A percentile compares a stretch with the other conserved stretches of the same genome.
Evolutionary conservation across 768 basidiomycete species (phyloP).

Genomic region (Hypholoma fasciculare): DNA sequence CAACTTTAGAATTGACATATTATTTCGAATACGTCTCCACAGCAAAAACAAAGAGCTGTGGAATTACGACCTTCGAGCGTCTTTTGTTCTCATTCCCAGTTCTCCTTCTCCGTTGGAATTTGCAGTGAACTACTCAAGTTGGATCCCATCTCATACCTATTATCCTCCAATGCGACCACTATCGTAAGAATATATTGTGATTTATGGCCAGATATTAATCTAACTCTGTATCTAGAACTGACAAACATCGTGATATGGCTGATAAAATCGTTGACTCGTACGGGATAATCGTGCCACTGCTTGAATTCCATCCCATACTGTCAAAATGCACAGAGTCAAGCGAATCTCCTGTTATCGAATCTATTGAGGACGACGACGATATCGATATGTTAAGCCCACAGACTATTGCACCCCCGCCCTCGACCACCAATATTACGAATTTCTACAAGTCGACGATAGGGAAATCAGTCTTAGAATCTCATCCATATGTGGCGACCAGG

Average conservation of each 20-base stretch:
- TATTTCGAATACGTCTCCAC: not conserved
- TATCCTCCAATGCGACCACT: constrained; percentile 26
- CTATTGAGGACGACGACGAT: not conserved
- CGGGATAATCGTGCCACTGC: constrained; percentile 31
- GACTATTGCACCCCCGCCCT: too few relatives aligned
- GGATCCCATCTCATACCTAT: constrained; percentile 26
- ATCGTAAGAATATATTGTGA: constrained; percentile 22
- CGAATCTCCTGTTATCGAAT: not conserved
- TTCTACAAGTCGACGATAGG: constrained; percentile 16
- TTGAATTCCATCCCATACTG: constrained; percentile 30
- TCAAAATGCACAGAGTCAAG: constrained; percentile 17
- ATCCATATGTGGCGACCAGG: constrained; percentile 39
- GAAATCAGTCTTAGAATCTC: constrained; percentile 19
- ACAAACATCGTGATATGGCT: constrained; percentile 9
- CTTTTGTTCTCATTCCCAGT: constrained; percentile 34
- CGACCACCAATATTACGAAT: not conserved
- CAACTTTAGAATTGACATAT: not conserved
- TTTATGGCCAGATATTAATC: not conserved
- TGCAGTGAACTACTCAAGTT: constrained; percentile 29
- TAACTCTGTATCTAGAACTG: not conserved
- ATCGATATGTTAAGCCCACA: not conserved
- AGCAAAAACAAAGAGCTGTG: constrained; percentile 24
- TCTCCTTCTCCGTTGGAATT: constrained; percentile 28
- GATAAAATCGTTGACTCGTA: constrained; percentile 34
- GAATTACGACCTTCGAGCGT: constrained; percentile 35